phyloP scores from a whole-genome alignment of 768 basidiomycete genomes.

The Tulasnella sp. region DNA sequence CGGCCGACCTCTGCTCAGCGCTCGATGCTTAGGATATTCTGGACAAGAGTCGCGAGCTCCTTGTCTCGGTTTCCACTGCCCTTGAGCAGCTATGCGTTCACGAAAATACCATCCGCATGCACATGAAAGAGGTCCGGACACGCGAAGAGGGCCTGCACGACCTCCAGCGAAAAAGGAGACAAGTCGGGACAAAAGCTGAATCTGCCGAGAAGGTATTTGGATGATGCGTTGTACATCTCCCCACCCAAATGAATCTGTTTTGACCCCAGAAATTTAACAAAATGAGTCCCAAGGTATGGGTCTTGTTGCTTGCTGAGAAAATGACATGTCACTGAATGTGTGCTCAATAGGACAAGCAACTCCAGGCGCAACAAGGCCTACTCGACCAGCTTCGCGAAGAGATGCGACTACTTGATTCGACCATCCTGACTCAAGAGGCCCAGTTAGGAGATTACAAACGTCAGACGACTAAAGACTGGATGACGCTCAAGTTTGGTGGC shows the following conservation, averaged over 20 bases:
- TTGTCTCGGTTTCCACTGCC: slow-evolving; percentile 63
- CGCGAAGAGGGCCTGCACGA: slow-evolving; percentile 81
- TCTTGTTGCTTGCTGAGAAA: not conserved
- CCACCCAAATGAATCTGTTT: not conserved
- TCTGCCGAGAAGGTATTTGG: slow-evolving; percentile 57
- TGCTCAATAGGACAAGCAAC: slow-evolving; percentile 60
- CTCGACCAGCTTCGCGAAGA: slow-evolving; percentile 70
- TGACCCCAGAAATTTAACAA: slow-evolving; percentile 62
- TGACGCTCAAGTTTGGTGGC: slow-evolving; percentile 85
- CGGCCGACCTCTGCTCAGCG: not conserved
- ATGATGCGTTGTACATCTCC: too few relatives aligned
- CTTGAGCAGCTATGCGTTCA: slow-evolving; percentile 66
- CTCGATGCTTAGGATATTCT: slow-evolving; percentile 65
- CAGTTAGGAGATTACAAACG: slow-evolving; percentile 81
- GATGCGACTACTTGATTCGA: slow-evolving; percentile 71
- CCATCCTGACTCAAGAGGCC: slow-evolving; percentile 81
- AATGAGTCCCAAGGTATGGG: slow-evolving; percentile 66
- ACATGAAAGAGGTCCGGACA: slow-evolving; percentile 78
- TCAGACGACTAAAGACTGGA: slow-evolving; percentile 58
- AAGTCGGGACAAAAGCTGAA: slow-evolving; percentile 67
- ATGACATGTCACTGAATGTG: not conserved
- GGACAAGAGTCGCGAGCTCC: slow-evolving; percentile 62
- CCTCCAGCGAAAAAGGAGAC: slow-evolving; percentile 63
- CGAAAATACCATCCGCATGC: slow-evolving; percentile 61
- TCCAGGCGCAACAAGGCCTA: slow-evolving; percentile 64